A percentile compares a stretch with the other conserved stretches of the same genome.
Evolutionary conservation across 1,284 basidiomycete genomes (phyloP).

Genomic region (Phaffia rhodozyma): DNA sequence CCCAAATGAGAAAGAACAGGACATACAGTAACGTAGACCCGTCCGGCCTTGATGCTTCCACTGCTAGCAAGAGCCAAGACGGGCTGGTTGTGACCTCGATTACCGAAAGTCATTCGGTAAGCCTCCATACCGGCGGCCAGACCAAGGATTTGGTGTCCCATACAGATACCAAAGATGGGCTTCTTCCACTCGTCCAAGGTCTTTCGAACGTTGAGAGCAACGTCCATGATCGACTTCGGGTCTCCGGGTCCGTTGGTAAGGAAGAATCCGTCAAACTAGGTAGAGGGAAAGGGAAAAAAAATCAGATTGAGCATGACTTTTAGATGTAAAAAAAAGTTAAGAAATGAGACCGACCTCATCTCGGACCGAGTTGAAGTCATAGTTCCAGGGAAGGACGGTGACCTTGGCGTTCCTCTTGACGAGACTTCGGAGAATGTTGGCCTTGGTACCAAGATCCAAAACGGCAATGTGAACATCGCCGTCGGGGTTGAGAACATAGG

Average conservation of each 20-base stretch:
- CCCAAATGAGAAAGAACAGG: slow-evolving; percentile 9
- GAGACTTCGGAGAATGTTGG: slow-evolving; percentile 88
- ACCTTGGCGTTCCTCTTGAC: slow-evolving; percentile 81
- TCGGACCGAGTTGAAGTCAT: slow-evolving; percentile 80
- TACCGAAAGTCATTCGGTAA: slow-evolving; percentile 68
- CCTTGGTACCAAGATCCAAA: slow-evolving; percentile 94
- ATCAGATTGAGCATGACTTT: not conserved
- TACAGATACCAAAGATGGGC: slow-evolving; percentile 96
- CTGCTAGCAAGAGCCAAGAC: slow-evolving; percentile 83
- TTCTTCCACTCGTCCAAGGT: slow-evolving; percentile 80
- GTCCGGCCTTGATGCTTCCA: slow-evolving; percentile 83
- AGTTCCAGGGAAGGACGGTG: slow-evolving; percentile 95
- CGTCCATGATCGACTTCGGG: slow-evolving; percentile 78
- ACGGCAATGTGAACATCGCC: slow-evolving; percentile 88
- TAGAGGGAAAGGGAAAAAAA: not conserved
- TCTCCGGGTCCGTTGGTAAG: slow-evolving; percentile 94
- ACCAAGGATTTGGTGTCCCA: slow-evolving; percentile 96
- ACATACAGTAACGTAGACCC: slow-evolving; percentile 91
- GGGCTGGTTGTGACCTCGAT: slow-evolving; percentile 98
- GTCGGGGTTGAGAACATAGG: slow-evolving; percentile 74
- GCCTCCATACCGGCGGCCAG: slow-evolving; percentile 93
- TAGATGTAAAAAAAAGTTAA: not conserved
- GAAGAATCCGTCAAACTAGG: slow-evolving; percentile 77
- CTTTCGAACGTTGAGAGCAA: slow-evolving; percentile 63
- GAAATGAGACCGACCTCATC: slow-evolving; percentile 42